A percentile compares a stretch with the other conserved stretches of the same genome.
Evolutionary conservation across 2,329 filamentous ascomycete species (phyloP).

Genomic region (Bipolaris sorokiniana): DNA sequence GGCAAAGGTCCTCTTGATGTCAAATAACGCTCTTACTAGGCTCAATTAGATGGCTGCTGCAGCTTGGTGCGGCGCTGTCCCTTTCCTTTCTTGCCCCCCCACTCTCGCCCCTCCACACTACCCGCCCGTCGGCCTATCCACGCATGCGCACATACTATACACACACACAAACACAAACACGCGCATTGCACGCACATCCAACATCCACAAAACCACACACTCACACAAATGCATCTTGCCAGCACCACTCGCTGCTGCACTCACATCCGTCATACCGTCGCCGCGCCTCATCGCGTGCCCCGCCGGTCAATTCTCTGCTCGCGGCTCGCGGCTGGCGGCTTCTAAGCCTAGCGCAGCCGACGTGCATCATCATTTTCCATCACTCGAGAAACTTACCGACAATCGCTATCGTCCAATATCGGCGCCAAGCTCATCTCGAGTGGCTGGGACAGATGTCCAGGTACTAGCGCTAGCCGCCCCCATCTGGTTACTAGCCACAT

Average conservation of each 20-base stretch:
- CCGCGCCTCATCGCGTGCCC: conserved; percentile 9
- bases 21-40: conserved; percentile 25
- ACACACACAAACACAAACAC: not conserved
- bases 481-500: conserved; percentile 12
- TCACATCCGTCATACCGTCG: not conserved
- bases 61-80: conserved; percentile 22
- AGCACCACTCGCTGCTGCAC: not conserved
- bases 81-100: conserved; percentile 17
- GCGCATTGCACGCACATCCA: not conserved
- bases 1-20: conserved; percentile 14
- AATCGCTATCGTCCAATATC: conserved; percentile 26
- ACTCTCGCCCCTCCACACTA: conserved; percentile 12
- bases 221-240: no score
- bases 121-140: not conserved
- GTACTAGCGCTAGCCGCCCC: conserved; percentile 12
- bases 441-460: conserved; percentile 18
- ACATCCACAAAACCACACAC: not conserved
- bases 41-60: conserved; percentile 15
- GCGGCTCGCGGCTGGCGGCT: conserved; percentile 33
- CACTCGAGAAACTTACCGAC: conserved; percentile 22
- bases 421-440: conserved; percentile 24
- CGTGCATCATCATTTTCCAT: conserved; percentile 19
- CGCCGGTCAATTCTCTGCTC: conserved; percentile 23
- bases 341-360: conserved; percentile 31
- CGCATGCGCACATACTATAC: not conserved